phyloP scores from a whole-genome alignment of 2,329 filamentous ascomycete genomes.

The Cadophora sp. region DNA sequence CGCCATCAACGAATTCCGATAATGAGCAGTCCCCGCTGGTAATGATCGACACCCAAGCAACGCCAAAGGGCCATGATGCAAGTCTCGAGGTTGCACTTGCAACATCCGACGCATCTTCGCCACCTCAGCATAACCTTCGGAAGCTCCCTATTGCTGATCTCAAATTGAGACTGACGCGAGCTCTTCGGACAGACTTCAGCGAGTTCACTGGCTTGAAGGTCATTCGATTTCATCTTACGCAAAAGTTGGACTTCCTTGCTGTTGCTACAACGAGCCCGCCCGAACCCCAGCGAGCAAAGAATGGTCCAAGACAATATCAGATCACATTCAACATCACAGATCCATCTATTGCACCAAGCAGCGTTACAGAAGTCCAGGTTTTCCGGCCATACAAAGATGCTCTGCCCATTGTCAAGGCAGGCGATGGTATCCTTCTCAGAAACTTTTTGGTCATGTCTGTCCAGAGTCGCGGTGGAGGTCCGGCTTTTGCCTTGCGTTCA shows the following conservation, averaged over 20 bases:
- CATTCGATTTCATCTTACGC: constrained; percentile 56
- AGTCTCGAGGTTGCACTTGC: constrained; percentile 41
- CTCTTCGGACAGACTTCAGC: constrained; percentile 50
- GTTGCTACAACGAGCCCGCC: constrained; percentile 59
- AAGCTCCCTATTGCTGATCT: constrained; percentile 32
- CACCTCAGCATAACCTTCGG: constrained; percentile 18
- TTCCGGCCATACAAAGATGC: constrained; percentile 64
- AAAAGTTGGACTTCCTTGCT: constrained; percentile 60
- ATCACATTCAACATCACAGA: constrained; percentile 65
- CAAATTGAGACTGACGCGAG: constrained; percentile 37
- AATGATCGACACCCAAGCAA: constrained; percentile 32
- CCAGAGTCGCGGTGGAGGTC: constrained; percentile 48
- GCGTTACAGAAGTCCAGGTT: constrained; percentile 61
- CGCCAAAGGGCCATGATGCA: constrained; percentile 40
- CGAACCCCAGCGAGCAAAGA: constrained; percentile 60
- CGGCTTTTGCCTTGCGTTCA: constrained; percentile 58
- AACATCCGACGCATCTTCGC: constrained; percentile 7
- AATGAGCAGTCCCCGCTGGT: constrained; percentile 32
- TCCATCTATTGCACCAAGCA: constrained; percentile 56
- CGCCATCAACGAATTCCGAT: constrained; percentile 7
- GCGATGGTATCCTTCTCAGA: constrained; percentile 65
- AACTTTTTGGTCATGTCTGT: constrained; percentile 61
- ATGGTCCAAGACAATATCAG: constrained; percentile 64
- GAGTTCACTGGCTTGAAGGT: constrained; percentile 60
- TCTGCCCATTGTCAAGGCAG: constrained; percentile 60